Base-by-base conservation (phyloP, 208 protist genomes). In the Hexamita inflata region DNA sequence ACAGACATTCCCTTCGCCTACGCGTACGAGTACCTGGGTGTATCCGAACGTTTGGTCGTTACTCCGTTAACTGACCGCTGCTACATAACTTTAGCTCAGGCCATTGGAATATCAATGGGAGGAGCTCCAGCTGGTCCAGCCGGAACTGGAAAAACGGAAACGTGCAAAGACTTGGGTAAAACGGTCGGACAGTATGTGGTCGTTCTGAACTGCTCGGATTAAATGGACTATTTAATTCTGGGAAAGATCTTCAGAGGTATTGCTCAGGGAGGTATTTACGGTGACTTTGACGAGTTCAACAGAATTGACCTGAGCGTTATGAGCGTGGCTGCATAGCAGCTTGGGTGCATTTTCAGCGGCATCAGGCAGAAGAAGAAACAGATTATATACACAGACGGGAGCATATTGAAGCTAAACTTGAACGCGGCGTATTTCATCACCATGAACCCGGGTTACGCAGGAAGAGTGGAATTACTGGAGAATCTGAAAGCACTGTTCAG, bases 161-260 rank as follows among this genome's bases (percentile, higher is more conserved):
- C 93, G 42, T 92, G 96, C 38, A 97, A 97, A 81, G 94, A 97
- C 82, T 84, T 98, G 35, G 93, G 92, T 2, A 97, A 96, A 84
- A 88, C 89, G 11, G 86, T 98, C 84, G 90, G 90, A 0, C 88
- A 94, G 74, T 87, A 93, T 77, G 96, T 91, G 80, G 88, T 97
- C 35, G 94, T 98, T 35, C 95, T 95, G 80, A 96, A 97, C 85
- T 97, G 93, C 80, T 92, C 92, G 74, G 93, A 97, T 77, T 92
- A 93, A 30, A 86, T 98, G 29, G 93, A 97, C 80, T 95, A 93
- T 80, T 90, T 94, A 82, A 91, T 92, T 30, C 95, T 98, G 92
- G 91, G 90, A 32, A 89, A 87, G 60, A 96, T 98, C 78, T 97
- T 97, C 84, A 92, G 86, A 41, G 95, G 95, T 1, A 85, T 98